Evolutionary conservation across 805 yeast species (phyloP).

Genomic region (Cyberlindnera subsufficiens): DNA sequence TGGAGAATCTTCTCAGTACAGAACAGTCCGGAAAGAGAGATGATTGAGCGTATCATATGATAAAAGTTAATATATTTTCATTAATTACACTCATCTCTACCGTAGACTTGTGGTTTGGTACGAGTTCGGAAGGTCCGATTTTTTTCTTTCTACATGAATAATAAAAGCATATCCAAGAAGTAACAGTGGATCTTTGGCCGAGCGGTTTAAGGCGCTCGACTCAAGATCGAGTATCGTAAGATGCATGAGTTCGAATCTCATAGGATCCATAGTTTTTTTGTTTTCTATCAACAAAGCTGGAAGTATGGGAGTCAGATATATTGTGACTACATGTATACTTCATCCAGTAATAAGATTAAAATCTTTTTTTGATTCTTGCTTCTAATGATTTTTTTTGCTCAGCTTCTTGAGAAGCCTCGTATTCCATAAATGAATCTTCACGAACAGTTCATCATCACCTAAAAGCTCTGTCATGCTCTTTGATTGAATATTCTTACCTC

Average conservation of each 20-base stretch:
- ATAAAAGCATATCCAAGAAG: too few relatives aligned
- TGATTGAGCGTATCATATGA: slow-evolving; percentile 2
- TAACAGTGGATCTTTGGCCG: slow-evolving; percentile 17
- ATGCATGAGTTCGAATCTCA: slow-evolving; percentile 21
- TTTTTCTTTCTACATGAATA: too few relatives aligned
- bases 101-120: too few relatives aligned
- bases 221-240: slow-evolving; percentile 20
- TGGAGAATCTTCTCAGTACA: slow-evolving; percentile 15
- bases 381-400: not conserved
- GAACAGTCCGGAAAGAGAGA: slow-evolving; percentile 6
- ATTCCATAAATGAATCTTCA: slow-evolving; percentile 62
- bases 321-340: too few relatives aligned
- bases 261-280: slow-evolving; percentile 17
- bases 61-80: too few relatives aligned
- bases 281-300: too few relatives aligned
- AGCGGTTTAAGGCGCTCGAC: slow-evolving; percentile 22
- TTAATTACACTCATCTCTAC: too few relatives aligned
- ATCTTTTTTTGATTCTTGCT: not conserved
- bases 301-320: too few relatives aligned
- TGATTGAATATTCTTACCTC: slow-evolving; percentile 52
- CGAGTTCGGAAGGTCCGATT: too few relatives aligned
- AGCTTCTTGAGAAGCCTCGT: slow-evolving; percentile 39
- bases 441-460: slow-evolving; percentile 46
- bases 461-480: slow-evolving; percentile 49
- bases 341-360: too few relatives aligned